A percentile compares a stretch with the other conserved stretches of the same genome.
Evolutionary conservation across 139 green algal genomes (phyloP).

Genomic region (Chlorella sorokiniana): DNA sequence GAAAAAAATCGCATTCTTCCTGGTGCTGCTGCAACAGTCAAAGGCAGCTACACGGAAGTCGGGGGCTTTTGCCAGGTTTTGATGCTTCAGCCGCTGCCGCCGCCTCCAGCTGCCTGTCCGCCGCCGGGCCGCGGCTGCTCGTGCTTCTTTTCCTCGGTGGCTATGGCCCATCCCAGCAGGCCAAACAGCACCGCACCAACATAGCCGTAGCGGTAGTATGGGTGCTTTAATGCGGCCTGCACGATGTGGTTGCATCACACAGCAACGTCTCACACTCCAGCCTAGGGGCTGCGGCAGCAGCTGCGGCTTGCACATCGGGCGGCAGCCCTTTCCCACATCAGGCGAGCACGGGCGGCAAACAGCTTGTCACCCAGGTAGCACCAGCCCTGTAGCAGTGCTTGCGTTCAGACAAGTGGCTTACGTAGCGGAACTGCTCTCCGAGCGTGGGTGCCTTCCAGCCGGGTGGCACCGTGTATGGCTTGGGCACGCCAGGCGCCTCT

Average conservation of each 20-base stretch:
- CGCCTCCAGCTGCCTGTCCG: background rate
- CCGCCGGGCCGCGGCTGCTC: background rate
- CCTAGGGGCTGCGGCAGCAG: background rate
- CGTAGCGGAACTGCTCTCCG: constrained; percentile 46
- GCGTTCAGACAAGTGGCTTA: too few relatives aligned
- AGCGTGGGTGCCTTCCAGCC: constrained; percentile 35
- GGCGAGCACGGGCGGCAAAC: too few relatives aligned
- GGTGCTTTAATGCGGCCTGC: constrained; percentile 20
- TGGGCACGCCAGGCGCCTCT: too few relatives aligned
- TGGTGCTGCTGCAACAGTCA: too few relatives aligned
- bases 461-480: constrained; percentile 37
- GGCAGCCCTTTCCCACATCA: too few relatives aligned
- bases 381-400: too few relatives aligned
- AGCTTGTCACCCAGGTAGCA: too few relatives aligned
- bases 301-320: background rate
- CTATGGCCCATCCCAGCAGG: constrained; percentile 14
- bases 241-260: background rate
- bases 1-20: too few relatives aligned
- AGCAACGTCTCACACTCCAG: too few relatives aligned
- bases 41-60: too few relatives aligned
- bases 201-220: constrained; percentile 21
- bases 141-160: constrained; percentile 11
- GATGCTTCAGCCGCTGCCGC: background rate
- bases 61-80: background rate
- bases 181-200: constrained; percentile 11